Conservation (phyloP, 495 filamentous ascomycete species). For the Cryomyces minteri region DNA sequence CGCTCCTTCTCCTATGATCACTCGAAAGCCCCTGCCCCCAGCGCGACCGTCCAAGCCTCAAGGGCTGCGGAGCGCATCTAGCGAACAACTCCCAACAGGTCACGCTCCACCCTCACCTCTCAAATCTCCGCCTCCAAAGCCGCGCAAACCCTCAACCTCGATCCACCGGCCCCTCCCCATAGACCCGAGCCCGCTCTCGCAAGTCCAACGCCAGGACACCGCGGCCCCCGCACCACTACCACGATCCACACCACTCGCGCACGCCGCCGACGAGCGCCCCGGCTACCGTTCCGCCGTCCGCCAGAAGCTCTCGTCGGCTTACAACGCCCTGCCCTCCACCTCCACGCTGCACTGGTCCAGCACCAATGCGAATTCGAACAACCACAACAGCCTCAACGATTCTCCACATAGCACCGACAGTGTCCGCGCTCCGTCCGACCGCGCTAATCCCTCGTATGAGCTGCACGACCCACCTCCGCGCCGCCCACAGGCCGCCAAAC, state of each 20-base stretch:
- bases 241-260: constrained; percentile 1
- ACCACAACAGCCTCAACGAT: neutral
- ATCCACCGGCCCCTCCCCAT: constrained; percentile 1
- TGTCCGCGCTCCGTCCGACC: too few species aligned
- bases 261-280: constrained; percentile 5
- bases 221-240: neutral
- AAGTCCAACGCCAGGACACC: constrained; percentile 1
- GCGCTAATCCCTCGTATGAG: neutral
- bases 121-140: constrained; percentile 17
- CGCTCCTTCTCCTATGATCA: constrained; percentile 2
- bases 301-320: constrained; percentile 24
- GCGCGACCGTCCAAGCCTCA: constrained; percentile 17
- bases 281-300: constrained; percentile 18
- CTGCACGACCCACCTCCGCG: neutral
- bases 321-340: constrained; percentile 28
- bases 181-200: constrained; percentile 1
- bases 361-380: neutral
- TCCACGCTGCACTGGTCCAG: constrained; percentile 8
- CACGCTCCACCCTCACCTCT: neutral
- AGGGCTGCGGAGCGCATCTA: constrained; percentile 16
- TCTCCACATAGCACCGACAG: too few species aligned
- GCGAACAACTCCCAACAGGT: neutral
- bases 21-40: constrained; percentile 10
- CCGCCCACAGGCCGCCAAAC: neutral
- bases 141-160: constrained; percentile 7